These are phyloP conservation scores for Septoria petroselini DNA, from an alignment of 2,329 filamentous ascomycete species.

Conservation along the genomic window DNA sequence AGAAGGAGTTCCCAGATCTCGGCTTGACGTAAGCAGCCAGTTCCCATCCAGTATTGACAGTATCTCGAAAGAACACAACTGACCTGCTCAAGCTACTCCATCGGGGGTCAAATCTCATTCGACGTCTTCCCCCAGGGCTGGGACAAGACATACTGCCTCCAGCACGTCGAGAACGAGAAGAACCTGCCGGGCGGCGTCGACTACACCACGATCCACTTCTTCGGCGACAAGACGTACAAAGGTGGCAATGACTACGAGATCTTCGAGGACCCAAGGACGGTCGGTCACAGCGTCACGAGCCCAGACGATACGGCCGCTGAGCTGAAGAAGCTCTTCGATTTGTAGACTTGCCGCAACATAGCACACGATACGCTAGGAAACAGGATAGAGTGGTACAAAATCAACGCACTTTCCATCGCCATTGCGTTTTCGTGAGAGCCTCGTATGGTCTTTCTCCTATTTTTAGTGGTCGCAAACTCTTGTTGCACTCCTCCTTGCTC, in stretches of 20 bases:
- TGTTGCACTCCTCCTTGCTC: no score
- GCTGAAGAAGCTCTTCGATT: constrained; percentile 72
- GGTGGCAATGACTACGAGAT: constrained; percentile 98
- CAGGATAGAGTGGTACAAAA: not conserved
- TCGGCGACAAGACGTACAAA: constrained; percentile 88
- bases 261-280: constrained; percentile 74
- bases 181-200: constrained; percentile 61
- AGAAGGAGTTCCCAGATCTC: constrained; percentile 76
- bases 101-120: constrained; percentile 96
- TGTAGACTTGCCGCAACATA: constrained; percentile 21
- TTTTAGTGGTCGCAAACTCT: no score
- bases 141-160: constrained; percentile 98
- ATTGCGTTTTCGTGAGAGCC: no score
- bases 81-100: constrained; percentile 66
- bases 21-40: constrained; percentile 69
- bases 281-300: constrained; percentile 76
- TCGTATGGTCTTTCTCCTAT: no score
- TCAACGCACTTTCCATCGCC: not conserved
- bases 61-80: not conserved
- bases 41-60: no score
- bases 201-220: constrained; percentile 93
- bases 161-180: constrained; percentile 79
- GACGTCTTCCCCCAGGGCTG: constrained; percentile 95
- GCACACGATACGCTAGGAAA: not conserved
- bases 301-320: constrained; percentile 79